Base-by-base conservation (phyloP, 78 protist genomes). In the Capsaspora owczarzaki region DNA sequence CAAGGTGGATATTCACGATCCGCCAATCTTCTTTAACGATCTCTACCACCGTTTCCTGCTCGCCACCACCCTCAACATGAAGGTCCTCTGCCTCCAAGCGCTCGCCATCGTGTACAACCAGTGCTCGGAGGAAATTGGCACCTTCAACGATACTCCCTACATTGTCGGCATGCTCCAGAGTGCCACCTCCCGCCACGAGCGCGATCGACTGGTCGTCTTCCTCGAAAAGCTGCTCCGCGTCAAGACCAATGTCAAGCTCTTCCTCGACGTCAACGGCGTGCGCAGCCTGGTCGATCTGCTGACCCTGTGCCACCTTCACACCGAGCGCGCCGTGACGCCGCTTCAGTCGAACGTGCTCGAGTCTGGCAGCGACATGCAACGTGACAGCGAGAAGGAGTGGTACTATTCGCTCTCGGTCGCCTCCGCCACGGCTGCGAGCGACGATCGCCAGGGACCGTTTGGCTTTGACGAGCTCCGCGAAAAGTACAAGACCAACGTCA, bases 21-120 rank as follows among this genome's bases (percentile, higher is more conserved):
- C 95, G 22, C 71, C 51, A 14, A 72, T 49, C 37, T 91, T 91
- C 74, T 90, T 90, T 78, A 72, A 68, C 70, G 93, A 89, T n/a
- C 80, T 92, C 22, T 92, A 87, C 90, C 96, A 90, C 72, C 86
- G 93, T 22, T 90, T 87, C 80, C 86, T 92, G 1, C 83, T 89
- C 33, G 22, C 61, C 89, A 80, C 33, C 40, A 61, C 71, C 12
- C 43, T 1, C 47, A 37, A 66, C 37, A 78, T 86, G 79, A 70
- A 76, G 76, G 44, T 85, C 25, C 61, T 79, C 44, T 88, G 93
- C 75, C 43, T 90, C 44, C 86, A 91, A 40, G 93, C 94, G 0
- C 79, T 92, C 92, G 79, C 94, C 0, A 40, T 83, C 60, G 91
- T 90, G 41, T 92, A 90, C 83, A 72, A 38, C 61, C 78, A 53